phyloP scores from a whole-genome alignment of 345 rosid genomes.

The Luvunga scandens region DNA sequence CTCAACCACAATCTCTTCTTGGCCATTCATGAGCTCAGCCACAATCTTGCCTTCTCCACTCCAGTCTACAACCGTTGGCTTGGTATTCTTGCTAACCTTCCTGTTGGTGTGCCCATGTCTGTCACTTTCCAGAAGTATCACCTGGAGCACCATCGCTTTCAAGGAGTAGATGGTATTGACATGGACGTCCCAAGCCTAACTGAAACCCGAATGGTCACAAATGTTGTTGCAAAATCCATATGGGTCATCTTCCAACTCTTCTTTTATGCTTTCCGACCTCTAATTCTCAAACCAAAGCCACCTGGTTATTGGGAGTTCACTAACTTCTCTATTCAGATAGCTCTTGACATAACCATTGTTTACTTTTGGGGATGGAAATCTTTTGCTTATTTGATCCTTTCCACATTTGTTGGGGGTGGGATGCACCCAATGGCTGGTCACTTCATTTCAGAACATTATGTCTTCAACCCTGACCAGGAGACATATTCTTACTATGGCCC shows the following conservation, averaged over 20 bases:
- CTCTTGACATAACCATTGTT: conserved; percentile 53
- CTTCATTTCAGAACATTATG: conserved; percentile 85
- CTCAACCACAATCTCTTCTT: conserved; percentile 90
- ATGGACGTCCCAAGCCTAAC: conserved; percentile 74
- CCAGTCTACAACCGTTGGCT: conserved; percentile 81
- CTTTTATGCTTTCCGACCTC: conserved; percentile 78
- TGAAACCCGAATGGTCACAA: conserved; percentile 63
- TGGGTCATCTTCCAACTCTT: conserved; percentile 86
- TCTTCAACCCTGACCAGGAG: conserved; percentile 79
- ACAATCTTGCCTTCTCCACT: conserved; percentile 84
- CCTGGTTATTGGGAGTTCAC: conserved; percentile 79
- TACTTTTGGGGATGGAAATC: conserved; percentile 70
- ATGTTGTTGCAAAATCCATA: conserved; percentile 54
- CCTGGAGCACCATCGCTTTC: conserved; percentile 89
- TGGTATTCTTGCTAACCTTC: conserved; percentile 85
- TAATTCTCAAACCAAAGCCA: conserved; percentile 83
- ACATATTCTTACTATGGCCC: conserved; percentile 92
- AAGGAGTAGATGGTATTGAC: conserved; percentile 80
- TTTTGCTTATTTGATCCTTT: conserved; percentile 66
- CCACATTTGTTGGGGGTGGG: conserved; percentile 90
- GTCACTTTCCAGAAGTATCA: conserved; percentile 88
- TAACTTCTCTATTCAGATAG: conserved; percentile 54
- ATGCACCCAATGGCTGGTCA: conserved; percentile 94
- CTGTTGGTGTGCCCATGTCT: conserved; percentile 88
- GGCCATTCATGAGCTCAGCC: conserved; percentile 91